Base-by-base conservation (phyloP, 805 yeast genomes). In the Candida coquimbonensis region DNA sequence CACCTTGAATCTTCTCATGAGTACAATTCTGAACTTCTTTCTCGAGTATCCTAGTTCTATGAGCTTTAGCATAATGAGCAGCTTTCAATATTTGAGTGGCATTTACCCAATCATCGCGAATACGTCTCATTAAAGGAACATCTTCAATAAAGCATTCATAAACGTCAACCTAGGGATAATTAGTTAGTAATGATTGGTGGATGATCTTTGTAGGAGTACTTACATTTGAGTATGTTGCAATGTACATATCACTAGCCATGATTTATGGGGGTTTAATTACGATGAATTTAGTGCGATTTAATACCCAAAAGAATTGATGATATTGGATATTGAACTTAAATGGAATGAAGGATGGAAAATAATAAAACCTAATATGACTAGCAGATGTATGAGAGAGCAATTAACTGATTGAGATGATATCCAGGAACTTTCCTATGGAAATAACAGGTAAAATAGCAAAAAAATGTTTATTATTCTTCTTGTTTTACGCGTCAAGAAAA, bases 81-180 rank as follows among this genome's bases (percentile, higher is more conserved):
- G 85, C 79, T 60, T 86, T 85, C 53, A 86, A 68, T 34, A 85
- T 81, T 60, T 86, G 95, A 0, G 95, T 86, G 21, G 89, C 88
- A 59, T 86, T 86, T 45, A 93, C 88, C 98, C 98, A 93, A 55
- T 90, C 86, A 62, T 93, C 99, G 42, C 76, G 73, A 49, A 87
- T 81, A 47, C 98, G 73, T 56, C 98, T 78, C 98, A 93, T 93
- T n/a, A 59, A 43, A 1, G 60, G 57, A 2, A 53, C 54, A 24
- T 52, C 59, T 14, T 53, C 60, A 24, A 58, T 52, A 8, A 50
- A 39, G 35, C 62, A 59, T 43, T 59, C 63, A 39, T 56, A 59
- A n/a, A 59, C 63, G 32, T 58, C 62, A 39, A 57, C 54, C 57
- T 53, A 34, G 8, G 14, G 11, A 5, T 8, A 19, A 27, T 16